Evolutionary conservation across 805 yeast genomes (phyloP), one percentile per base, ranked within the genome.

Genomic region (Cyberlindnera sargentensis): DNA sequence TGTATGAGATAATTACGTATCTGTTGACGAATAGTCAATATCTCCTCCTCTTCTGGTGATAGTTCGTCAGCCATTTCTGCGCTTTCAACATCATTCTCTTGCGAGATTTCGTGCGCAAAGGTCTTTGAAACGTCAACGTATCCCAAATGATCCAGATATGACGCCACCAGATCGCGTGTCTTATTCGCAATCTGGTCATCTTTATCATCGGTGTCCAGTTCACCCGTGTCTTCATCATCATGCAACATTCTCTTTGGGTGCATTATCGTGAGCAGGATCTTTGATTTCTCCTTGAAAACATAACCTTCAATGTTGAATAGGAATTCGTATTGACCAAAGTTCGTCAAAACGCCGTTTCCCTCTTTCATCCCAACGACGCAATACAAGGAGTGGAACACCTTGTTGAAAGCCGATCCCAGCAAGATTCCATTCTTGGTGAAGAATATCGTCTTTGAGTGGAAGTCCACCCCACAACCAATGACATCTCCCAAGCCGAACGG

Each of bases 401-500:
- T 72, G 5, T 63, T 61, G 49, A 78, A 79, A 3, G 82, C 82
- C 33, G 69, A 65, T 1, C 82, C 84, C 36, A 78, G 57, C 34
- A 61, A 65, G 3, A 84, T 71, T 2, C 96, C 97, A 62, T 90
- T 89, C 58, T 84, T 82, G 0, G 96, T 89, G 50, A 78, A 77
- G 53, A 89, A 90, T 3, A 87, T 71, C 0, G 79, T 64, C 35
- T 76, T 72, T 34, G 75, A 76, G 11, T 73, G 67, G 52, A 76
- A 83, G 64, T 89, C 83, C 25, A 88, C 72, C 4, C 96, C 96
- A 61, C 90, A 83, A 0, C 97, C 97, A 48, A 90, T 72, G 3
- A 75, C 68, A 61, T 88, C 96, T 24, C 73, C 73, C 31, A 64
- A 57, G 0, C 80, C 76, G 58, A 74, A 81, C 29, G 58, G 63